phyloP scores from a whole-genome alignment of 176 grass and related monocot species.

The Bromus sterilis region DNA sequence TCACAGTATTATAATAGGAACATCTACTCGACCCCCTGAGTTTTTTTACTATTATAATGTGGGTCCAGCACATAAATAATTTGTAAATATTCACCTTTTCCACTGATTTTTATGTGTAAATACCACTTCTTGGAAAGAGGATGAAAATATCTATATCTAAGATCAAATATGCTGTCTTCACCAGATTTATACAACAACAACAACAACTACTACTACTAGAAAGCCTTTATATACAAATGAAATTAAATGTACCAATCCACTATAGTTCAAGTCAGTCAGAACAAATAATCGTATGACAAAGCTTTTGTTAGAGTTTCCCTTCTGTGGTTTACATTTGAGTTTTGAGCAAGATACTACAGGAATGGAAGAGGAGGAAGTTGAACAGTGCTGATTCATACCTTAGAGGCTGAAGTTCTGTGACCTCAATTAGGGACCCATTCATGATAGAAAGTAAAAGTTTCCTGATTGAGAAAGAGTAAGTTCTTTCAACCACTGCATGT shows the following conservation, averaged over 20 bases:
- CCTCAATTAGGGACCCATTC: slow-evolving; percentile 68
- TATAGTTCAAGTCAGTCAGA: not conserved
- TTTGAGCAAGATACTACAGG: slow-evolving; percentile 16
- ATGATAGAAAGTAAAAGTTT: slow-evolving; percentile 65
- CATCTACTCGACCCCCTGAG: not conserved
- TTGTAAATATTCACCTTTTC: not conserved
- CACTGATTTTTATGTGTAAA: slow-evolving; percentile 1
- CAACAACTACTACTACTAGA: no score
- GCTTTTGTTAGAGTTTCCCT: not conserved
- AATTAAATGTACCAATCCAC: not conserved
- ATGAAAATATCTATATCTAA: slow-evolving; percentile 3
- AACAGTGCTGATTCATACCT: slow-evolving; percentile 38
- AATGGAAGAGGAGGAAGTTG: slow-evolving; percentile 6
- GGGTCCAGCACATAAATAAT: not conserved
- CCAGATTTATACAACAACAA: no score
- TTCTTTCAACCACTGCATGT: slow-evolving; percentile 15
- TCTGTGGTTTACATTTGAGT: slow-evolving; percentile 16
- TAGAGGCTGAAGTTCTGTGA: slow-evolving; percentile 80
- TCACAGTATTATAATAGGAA: not conserved
- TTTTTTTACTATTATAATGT: not conserved
- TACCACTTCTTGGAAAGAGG: not conserved
- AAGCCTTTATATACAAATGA: not conserved
- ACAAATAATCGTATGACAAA: not conserved
- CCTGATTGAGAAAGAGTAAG: slow-evolving; percentile 45
- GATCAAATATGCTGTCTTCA: not conserved